Conservation (phyloP, 257 asterid genomes). For the Parsonsia alboflavescens region DNA sequence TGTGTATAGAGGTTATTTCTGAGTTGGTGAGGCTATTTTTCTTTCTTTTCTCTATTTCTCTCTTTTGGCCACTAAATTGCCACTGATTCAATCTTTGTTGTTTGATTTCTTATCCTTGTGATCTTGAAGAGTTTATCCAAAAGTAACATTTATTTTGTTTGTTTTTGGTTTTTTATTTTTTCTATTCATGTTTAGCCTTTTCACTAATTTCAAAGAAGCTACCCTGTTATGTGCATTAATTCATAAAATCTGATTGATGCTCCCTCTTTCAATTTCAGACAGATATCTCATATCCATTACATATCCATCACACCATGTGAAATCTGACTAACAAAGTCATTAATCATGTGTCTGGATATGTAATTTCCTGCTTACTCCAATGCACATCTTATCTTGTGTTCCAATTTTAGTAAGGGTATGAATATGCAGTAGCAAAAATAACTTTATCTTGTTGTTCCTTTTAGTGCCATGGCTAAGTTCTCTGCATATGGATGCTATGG, state of each 20-base stretch:
- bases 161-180: background rate
- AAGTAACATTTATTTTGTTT: background rate
- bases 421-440: no score
- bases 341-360: background rate
- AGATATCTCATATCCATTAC: background rate
- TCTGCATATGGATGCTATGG: background rate
- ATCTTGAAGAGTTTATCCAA: conserved; percentile 20
- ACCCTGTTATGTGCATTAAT: background rate
- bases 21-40: conserved; percentile 41
- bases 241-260: background rate
- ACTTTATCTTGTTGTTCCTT: background rate
- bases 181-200: background rate
- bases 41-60: background rate
- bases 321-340: background rate
- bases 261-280: background rate
- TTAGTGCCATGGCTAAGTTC: background rate
- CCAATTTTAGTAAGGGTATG: background rate
- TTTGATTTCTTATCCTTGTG: conserved; percentile 36
- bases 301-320: background rate
- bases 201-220: background rate
- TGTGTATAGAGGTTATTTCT: conserved; percentile 52
- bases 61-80: conserved; percentile 32
- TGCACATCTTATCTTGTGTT: background rate
- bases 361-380: background rate
- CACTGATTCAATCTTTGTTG: conserved; percentile 21